Evolutionary conservation across 805 yeast genomes (phyloP), one percentile per base, ranked within the genome.

Genomic region (Candida gorgasii): DNA sequence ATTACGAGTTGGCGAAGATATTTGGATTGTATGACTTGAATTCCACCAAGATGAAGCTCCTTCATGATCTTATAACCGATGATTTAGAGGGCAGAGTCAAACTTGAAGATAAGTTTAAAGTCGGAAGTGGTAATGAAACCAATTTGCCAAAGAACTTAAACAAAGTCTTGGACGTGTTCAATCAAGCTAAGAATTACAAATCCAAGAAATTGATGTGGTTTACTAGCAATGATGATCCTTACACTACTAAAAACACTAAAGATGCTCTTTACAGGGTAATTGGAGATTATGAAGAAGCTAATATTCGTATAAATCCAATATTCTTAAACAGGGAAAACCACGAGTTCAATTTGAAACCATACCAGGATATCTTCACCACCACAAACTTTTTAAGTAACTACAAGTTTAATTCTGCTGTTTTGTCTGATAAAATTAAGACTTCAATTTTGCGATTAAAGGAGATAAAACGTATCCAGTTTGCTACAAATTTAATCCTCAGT

Each of bases 171-270:
- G 82, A 79, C 40, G 83, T 80, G 45, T 81, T 85, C 47, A 55
- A 55, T 43, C 54, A 65, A 12, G 57, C 66, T 27, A 76, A 73
- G 30, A 14, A 4, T 15, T 83, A 73, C 57, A 78, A 78, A 38
- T 73, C 72, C 33, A 78, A 76, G 49, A 81, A 84, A 52, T 62
- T 87, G 3, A 75, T 88, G 49, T 64, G 89, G 55, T 78, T 89
- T 54, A 87, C 96, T 0, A 85, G 83, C 56, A 80, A 84, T 57
- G 93, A 85, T 50, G 62, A 62, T 35, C 97, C 97, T 0, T 75
- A 65, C 48, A 68, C 27, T 17, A 13, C 44, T 4, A 52, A 65
- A 6, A 67, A 72, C 12, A 63, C 69, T 3, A 74, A 73, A 51
- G 69, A 67, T 35, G 65, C 77, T 5, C 64, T 87, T 17, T 74